Evolutionary conservation across 164 flowering plant genomes (phyloP), one percentile per base, ranked within the genome.

Genomic region (Echeveria elegans): DNA sequence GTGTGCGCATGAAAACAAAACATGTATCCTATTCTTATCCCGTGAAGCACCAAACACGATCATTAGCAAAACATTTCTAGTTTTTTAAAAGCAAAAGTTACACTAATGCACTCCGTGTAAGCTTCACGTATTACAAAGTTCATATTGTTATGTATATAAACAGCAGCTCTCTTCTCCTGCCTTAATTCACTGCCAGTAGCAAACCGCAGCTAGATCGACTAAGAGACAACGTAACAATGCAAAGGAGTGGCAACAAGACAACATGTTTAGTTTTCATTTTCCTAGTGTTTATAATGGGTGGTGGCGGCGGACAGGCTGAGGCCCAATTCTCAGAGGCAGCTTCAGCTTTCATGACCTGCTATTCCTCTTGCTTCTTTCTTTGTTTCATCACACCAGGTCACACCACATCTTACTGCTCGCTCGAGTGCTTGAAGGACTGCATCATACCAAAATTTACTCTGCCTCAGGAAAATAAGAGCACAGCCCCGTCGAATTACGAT

Each of bases 341-440:
- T 30, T 71, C 74, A 1, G 24, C 72, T 52, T 77, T 76, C 72
- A 19, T 38, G 32, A 50, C 31, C 14, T 82, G 85, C 68, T 79
- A 76, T 52, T 61, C 30, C 1, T 23, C 43, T 28, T 79, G 85
- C 70, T 71, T 74, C 59, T 4, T 74, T 34, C 8, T 70, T 0
- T 77, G 81, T 28, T 14, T 43, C 1, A 37, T 79, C 9, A 34
- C 6, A 5, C 81, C 77, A 6, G 21, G 47, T 2, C 37, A 62
- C 16, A 24, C 77, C 15, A 56, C 64, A 45, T 29, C 36, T 3
- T 2, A 24, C 3, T 80, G 83, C 72, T 26, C 76, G 7, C 26
- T 66, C 2, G 30, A 71, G 40, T 82, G 85, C 76, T 61, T 78
- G 65, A 67, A 31, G 59, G 71, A 68, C 19, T 76, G 79, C 58